phyloP scores from a whole-genome alignment of 345 rosid species.

The Aquilaria yunnanensis region DNA sequence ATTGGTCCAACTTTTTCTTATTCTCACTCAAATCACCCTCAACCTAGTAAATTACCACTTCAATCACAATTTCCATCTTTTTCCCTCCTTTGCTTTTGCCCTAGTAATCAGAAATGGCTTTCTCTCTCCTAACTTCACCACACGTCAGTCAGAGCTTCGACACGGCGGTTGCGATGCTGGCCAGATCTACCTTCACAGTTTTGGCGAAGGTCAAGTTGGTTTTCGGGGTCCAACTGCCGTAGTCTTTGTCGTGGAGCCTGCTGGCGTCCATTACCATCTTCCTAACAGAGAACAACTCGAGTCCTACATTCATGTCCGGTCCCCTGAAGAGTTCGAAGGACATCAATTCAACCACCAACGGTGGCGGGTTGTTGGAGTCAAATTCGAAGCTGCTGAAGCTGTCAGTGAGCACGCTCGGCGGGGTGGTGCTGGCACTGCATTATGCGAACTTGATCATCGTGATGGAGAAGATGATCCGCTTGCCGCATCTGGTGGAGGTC shows the following conservation, averaged over 20 bases:
- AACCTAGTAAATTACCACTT: too few species aligned
- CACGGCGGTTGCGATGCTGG: too few species aligned
- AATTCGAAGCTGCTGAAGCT: slow-evolving; percentile 30
- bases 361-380: slow-evolving; percentile 41
- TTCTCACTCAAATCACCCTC: too few species aligned
- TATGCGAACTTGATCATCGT: slow-evolving; percentile 80
- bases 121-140: too few species aligned
- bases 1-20: too few species aligned
- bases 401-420: slow-evolving; percentile 63
- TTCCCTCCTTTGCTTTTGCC: too few species aligned
- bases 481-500: slow-evolving; percentile 46
- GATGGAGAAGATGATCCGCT: slow-evolving; percentile 62
- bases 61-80: too few species aligned
- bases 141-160: too few species aligned
- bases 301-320: slow-evolving; percentile 32
- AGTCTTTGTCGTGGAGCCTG: slow-evolving; percentile 55
- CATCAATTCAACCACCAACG: slow-evolving; percentile 6
- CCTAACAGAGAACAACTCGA: slow-evolving; percentile 41
- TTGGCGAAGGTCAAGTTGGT: slow-evolving; percentile 13
- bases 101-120: too few species aligned
- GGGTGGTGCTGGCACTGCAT: slow-evolving; percentile 71
- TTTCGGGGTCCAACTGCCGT: slow-evolving; percentile 51
- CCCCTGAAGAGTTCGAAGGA: slow-evolving; percentile 21
- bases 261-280: slow-evolving; percentile 76
- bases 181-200: too few species aligned